Conservation (phyloP, 129 eudicot species). For the Apium graveolens region DNA sequence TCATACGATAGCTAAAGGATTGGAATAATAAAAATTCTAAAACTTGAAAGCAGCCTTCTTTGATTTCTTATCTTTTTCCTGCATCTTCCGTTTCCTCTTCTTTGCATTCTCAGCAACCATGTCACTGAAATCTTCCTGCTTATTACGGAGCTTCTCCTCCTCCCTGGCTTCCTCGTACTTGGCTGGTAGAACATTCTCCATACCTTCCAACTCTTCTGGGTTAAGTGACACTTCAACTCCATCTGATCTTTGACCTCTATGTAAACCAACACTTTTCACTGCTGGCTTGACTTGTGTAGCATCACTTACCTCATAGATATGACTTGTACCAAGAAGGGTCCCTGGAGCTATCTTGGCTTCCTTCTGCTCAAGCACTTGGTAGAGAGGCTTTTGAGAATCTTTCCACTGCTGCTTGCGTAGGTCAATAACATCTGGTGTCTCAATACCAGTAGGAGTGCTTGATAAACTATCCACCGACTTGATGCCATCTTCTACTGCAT, state of each 20-base stretch:
- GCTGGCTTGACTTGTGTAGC: conserved; percentile 80
- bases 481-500: conserved; percentile 85
- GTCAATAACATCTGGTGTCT: conserved; percentile 96
- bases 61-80: conserved; percentile 68
- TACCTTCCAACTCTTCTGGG: conserved; percentile 85
- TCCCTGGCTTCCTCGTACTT: conserved; percentile 94
- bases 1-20: not conserved
- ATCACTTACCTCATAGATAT: conserved; percentile 69
- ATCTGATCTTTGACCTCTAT: conserved; percentile 75
- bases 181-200: conserved; percentile 78
- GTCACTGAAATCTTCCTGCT: conserved; percentile 94
- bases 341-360: conserved; percentile 94
- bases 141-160: conserved; percentile 77
- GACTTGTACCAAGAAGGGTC: conserved; percentile 70
- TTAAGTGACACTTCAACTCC: conserved; percentile 82
- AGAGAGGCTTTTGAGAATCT: conserved; percentile 89
- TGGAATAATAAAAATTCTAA: conserved; percentile 11
- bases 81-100: conserved; percentile 79
- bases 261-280: conserved; percentile 93
- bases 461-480: conserved; percentile 90
- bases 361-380: conserved; percentile 89
- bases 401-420: conserved; percentile 98
- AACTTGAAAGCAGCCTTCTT: conserved; percentile 84
- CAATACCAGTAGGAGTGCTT: conserved; percentile 96
- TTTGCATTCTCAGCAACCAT: conserved; percentile 96